Evolutionary conservation across 2,329 filamentous ascomycete species (phyloP).

Genomic region (Dendrostoma leiphaemia): DNA sequence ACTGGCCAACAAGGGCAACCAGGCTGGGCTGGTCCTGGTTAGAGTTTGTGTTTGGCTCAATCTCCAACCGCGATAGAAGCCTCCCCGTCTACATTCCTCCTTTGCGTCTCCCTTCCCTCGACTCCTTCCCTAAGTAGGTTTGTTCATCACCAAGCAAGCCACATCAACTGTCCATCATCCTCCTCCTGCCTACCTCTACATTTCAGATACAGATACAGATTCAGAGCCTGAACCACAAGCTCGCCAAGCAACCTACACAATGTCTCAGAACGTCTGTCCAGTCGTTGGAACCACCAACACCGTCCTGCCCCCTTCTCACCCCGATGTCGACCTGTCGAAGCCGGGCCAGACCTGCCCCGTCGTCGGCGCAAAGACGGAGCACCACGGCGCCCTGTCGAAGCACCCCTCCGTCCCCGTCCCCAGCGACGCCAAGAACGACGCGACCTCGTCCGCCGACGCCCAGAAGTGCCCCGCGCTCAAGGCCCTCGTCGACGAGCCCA

Average conservation of each 20-base stretch:
- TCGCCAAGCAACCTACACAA: too few relatives aligned
- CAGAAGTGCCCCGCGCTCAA: constrained; percentile 36
- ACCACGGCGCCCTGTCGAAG: constrained; percentile 38
- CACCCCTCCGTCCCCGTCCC: constrained; percentile 35
- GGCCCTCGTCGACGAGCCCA: constrained; percentile 32
- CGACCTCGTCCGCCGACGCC: constrained; percentile 30
- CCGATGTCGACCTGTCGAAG: constrained; percentile 38
- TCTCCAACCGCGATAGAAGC: too few relatives aligned
- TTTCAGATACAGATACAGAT: too few relatives aligned
- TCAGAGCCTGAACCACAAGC: too few relatives aligned
- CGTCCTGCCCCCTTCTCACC: constrained; percentile 37
- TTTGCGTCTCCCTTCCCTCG: too few relatives aligned
- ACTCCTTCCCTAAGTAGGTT: too few relatives aligned
- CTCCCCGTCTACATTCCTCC: neutral
- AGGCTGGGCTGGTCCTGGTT: neutral
- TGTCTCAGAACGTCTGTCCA: constrained; percentile 32
- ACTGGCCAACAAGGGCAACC: neutral
- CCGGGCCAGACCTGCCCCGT: constrained; percentile 40
- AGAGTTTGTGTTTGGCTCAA: neutral
- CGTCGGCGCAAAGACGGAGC: constrained; percentile 40
- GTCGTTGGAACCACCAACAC: constrained; percentile 41
- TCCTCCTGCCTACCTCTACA: neutral
- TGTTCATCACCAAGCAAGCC: too few relatives aligned
- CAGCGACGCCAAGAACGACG: constrained; percentile 19
- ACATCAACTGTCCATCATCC: neutral